Evolutionary conservation across 768 basidiomycete species (phyloP).

Genomic region (Panaeolus cyanescens): DNA sequence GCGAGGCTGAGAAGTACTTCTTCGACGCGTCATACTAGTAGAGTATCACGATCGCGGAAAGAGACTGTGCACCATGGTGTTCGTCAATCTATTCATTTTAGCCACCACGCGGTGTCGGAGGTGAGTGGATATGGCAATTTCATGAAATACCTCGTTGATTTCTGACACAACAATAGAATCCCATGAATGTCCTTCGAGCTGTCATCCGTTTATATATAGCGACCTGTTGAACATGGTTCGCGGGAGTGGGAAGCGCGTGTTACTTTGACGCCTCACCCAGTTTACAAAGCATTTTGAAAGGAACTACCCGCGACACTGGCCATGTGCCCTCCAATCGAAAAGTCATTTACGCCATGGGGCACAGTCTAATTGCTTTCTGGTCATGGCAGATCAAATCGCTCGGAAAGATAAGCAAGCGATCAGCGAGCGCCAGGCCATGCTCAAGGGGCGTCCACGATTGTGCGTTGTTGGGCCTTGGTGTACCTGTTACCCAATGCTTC

Average conservation of each 20-base stretch:
- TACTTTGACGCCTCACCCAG: constrained; percentile 1
- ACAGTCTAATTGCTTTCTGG: not conserved
- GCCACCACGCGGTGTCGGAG: constrained; percentile 17
- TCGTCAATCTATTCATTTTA: not conserved
- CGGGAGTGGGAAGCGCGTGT: constrained; percentile 18
- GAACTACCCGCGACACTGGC: not conserved
- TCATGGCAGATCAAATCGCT: not conserved
- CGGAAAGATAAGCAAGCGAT: not conserved
- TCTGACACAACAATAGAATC: constrained; percentile 12
- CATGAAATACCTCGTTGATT: not conserved
- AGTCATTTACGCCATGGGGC: not conserved
- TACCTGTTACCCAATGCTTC: not conserved
- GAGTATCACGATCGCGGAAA: not conserved
- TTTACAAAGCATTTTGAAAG: not conserved
- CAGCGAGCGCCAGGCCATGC: not conserved
- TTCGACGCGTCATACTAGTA: not conserved
- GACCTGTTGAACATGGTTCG: constrained; percentile 13
- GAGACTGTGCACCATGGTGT: not conserved
- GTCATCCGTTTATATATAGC: constrained; percentile 17
- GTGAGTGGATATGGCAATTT: constrained; percentile 6
- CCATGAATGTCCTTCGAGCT: constrained; percentile 7
- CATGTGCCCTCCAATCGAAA: constrained; percentile 1
- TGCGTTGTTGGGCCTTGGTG: not conserved
- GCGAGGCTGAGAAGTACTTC: not conserved
- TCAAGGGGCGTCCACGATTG: constrained; percentile 1